Percentiles rank a stretch among this genome's conserved stretches.
These are phyloP conservation scores for Pachysandra terminalis DNA, from an alignment of 164 flowering plant genomes.

Conservation along the genomic window DNA sequence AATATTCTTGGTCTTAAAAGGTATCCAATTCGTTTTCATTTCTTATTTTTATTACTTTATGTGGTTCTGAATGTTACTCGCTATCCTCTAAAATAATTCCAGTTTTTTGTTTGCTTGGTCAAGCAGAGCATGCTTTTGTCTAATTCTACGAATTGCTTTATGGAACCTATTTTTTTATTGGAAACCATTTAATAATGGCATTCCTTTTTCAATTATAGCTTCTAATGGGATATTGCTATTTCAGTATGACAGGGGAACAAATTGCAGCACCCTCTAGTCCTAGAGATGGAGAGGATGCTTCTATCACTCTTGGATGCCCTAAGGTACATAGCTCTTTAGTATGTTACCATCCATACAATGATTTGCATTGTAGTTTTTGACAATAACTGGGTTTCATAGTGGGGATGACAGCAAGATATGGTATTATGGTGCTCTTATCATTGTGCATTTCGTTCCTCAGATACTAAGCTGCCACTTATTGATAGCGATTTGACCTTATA, in stretches of 20 bases:
- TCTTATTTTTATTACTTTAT: background rate
- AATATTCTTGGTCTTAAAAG: conserved; percentile 92
- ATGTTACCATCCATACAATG: background rate
- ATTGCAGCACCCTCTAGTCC: conserved; percentile 80
- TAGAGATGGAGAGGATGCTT: conserved; percentile 78
- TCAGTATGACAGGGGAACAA: conserved; percentile 95
- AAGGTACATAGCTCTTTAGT: conserved; percentile 48
- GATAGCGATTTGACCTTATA: too few relatives aligned
- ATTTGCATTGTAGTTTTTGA: background rate
- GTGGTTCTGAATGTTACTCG: background rate
- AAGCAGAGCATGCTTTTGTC: too few relatives aligned
- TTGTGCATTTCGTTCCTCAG: too few relatives aligned
- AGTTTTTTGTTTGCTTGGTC: too few relatives aligned
- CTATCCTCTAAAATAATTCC: too few relatives aligned
- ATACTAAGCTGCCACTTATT: too few relatives aligned
- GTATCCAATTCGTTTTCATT: conserved; percentile 28
- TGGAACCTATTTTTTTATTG: background rate
- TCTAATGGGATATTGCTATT: conserved; percentile 15
- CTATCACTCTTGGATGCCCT: conserved; percentile 61
- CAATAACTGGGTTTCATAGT: background rate
- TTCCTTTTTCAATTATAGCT: background rate
- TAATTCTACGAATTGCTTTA: background rate
- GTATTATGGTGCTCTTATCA: too few relatives aligned
- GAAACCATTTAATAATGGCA: background rate
- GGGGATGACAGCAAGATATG: too few relatives aligned